Evolutionary conservation across 2,329 filamentous ascomycete species (phyloP).

Genomic region (Fusarium sp.): DNA sequence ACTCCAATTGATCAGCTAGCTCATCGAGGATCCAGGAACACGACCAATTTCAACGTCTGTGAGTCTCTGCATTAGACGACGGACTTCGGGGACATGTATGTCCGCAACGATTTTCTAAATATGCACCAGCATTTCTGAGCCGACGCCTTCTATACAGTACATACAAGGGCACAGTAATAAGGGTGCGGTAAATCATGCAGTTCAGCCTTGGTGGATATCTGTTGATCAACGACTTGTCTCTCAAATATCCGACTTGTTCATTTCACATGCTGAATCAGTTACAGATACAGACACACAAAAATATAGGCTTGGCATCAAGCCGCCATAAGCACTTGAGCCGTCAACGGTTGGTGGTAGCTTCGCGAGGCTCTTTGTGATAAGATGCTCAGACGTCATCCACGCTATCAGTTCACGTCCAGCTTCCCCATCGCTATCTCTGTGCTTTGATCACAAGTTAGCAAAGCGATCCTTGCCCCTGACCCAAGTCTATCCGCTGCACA

Average conservation of each 20-base stretch:
- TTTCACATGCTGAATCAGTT: slow-evolving; percentile 3
- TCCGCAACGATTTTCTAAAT: slow-evolving; percentile 38
- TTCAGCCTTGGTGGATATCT: slow-evolving; percentile 10
- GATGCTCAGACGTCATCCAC: slow-evolving; percentile 34
- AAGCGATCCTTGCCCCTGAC: slow-evolving; percentile 41
- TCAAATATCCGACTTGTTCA: slow-evolving; percentile 5
- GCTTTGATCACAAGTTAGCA: slow-evolving; percentile 33
- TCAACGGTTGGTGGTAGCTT: slow-evolving; percentile 23
- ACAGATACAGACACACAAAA: background rate
- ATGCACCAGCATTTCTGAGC: slow-evolving; percentile 27
- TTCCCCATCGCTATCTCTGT: slow-evolving; percentile 38
- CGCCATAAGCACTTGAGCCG: slow-evolving; percentile 32
- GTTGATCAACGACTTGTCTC: slow-evolving; percentile 1
- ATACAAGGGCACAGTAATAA: slow-evolving; percentile 22
- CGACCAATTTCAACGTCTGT: slow-evolving; percentile 22
- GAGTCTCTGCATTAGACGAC: slow-evolving; percentile 23
- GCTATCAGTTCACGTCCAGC: slow-evolving; percentile 27
- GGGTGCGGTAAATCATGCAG: slow-evolving; percentile 14
- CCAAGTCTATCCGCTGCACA: slow-evolving; percentile 50
- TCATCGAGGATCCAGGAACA: slow-evolving; percentile 52
- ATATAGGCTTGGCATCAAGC: slow-evolving; percentile 20
- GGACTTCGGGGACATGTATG: slow-evolving; percentile 39
- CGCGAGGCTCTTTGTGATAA: slow-evolving; percentile 23
- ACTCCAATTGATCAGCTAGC: slow-evolving; percentile 45
- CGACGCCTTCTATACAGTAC: slow-evolving; percentile 11